Percentiles rank a stretch among this genome's conserved stretches.
Evolutionary conservation across 2,329 filamentous ascomycete genomes (phyloP).

Genomic region (Magnaporthiopsis rhizophila): DNA sequence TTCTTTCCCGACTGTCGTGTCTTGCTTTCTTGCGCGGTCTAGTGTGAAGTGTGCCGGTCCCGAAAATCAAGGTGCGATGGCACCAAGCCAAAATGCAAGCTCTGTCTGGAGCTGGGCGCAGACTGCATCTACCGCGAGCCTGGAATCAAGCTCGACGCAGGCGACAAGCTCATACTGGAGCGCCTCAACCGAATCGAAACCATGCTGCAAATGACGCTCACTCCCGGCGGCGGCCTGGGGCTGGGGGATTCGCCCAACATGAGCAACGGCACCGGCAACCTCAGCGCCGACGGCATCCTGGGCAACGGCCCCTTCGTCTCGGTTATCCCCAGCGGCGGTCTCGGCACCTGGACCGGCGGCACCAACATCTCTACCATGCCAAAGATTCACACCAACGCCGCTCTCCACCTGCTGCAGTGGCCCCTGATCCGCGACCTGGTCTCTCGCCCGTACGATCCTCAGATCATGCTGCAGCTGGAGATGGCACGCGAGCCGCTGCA

Average conservation of each 20-base stretch:
- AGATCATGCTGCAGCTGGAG: slow-evolving; percentile 73
- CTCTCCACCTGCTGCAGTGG: slow-evolving; percentile 71
- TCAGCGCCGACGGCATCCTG: slow-evolving; percentile 51
- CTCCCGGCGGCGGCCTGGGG: slow-evolving; percentile 43
- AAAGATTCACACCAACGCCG: slow-evolving; percentile 74
- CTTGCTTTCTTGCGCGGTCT: slow-evolving; percentile 8
- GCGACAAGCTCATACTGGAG: slow-evolving; percentile 78
- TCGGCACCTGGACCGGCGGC: slow-evolving; percentile 61
- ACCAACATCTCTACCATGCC: slow-evolving; percentile 71
- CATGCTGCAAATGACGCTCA: slow-evolving; percentile 63
- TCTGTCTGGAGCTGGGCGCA: slow-evolving; percentile 73
- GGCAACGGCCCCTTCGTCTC: slow-evolving; percentile 41
- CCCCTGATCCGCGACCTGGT: slow-evolving; percentile 73
- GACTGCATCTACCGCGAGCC: slow-evolving; percentile 81
- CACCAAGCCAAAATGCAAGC: slow-evolving; percentile 73
- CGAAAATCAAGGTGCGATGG: slow-evolving; percentile 75
- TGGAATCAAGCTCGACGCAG: slow-evolving; percentile 78
- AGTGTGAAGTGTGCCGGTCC: slow-evolving; percentile 77
- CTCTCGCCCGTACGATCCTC: slow-evolving; percentile 68
- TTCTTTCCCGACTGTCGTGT: neutral
- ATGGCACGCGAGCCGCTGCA: slow-evolving; percentile 71
- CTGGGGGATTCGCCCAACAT: slow-evolving; percentile 52
- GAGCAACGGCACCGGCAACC: slow-evolving; percentile 50
- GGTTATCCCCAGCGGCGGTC: slow-evolving; percentile 52
- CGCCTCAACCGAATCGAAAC: slow-evolving; percentile 70